These are phyloP conservation scores for Prasinococcaceae sp. DNA, from an alignment of 139 green algal genomes.

Conservation along the genomic window DNA sequence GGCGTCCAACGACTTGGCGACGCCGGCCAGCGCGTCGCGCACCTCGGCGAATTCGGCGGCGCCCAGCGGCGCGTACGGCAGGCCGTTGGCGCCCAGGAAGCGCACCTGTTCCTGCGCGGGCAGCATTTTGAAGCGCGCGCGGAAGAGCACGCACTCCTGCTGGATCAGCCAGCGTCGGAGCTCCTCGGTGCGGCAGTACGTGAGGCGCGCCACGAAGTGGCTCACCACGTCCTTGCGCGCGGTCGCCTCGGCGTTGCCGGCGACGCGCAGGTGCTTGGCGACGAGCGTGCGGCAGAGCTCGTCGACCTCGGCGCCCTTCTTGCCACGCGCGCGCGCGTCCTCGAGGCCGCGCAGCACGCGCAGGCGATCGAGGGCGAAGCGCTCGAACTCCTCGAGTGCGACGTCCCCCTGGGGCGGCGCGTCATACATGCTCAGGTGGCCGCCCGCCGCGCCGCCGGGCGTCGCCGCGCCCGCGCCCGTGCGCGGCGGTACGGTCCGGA, in stretches of 20 bases:
- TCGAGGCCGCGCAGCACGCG: slow-evolving; percentile 77
- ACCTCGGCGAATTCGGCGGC: slow-evolving; percentile 23
- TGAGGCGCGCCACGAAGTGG: slow-evolving; percentile 85
- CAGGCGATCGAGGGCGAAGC: slow-evolving; percentile 69
- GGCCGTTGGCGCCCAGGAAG: slow-evolving; percentile 41
- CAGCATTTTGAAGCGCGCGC: slow-evolving; percentile 29
- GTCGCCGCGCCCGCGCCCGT: too few relatives aligned
- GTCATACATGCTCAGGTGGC: slow-evolving; percentile 61
- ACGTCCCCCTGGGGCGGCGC: slow-evolving; percentile 50
- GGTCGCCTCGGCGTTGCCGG: slow-evolving; percentile 21
- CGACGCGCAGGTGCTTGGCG: slow-evolving; percentile 4
- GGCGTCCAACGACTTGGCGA: neutral
- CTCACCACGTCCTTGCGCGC: slow-evolving; percentile 48
- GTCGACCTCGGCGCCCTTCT: slow-evolving; percentile 14
- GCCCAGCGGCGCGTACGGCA: slow-evolving; percentile 40
- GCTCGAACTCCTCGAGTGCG: slow-evolving; percentile 84
- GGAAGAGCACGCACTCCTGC: slow-evolving; percentile 72
- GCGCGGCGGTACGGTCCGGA: too few relatives aligned
- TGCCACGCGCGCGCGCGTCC: slow-evolving; percentile 27
- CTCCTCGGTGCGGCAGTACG: slow-evolving; percentile 79
- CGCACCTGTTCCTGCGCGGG: slow-evolving; percentile 17
- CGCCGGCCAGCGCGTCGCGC: neutral
- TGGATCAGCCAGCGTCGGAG: slow-evolving; percentile 73
- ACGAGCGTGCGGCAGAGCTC: slow-evolving; percentile 3
- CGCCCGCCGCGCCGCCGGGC: too few relatives aligned